phyloP scores from a whole-genome alignment of 306 rosid genomes.

The Quercus cerris region DNA sequence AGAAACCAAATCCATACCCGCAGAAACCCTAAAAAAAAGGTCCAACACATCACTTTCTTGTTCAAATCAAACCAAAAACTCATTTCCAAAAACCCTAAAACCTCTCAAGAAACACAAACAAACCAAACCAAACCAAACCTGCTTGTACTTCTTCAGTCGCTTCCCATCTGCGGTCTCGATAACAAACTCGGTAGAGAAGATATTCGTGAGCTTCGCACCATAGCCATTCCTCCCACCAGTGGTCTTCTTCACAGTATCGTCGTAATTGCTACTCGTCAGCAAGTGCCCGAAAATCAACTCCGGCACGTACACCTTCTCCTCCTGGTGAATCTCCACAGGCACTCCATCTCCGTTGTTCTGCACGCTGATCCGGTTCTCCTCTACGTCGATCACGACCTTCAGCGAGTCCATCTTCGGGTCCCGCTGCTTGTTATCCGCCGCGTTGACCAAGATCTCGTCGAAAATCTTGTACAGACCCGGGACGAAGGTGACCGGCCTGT shows the following conservation, averaged over 20 bases:
- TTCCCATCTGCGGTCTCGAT: slow-evolving; percentile 92
- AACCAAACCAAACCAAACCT: slow-evolving; percentile 36
- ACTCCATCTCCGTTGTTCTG: slow-evolving; percentile 86
- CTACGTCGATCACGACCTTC: slow-evolving; percentile 63
- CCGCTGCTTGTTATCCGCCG: slow-evolving; percentile 94
- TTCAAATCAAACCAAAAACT: too few species aligned
- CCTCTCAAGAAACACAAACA: background rate
- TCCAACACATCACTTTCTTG: too few species aligned
- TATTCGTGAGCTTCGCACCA: slow-evolving; percentile 93
- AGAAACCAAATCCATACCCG: too few species aligned
- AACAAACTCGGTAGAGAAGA: slow-evolving; percentile 78
- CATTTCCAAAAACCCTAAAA: background rate
- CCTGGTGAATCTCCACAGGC: slow-evolving; percentile 90
- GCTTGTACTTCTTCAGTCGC: slow-evolving; percentile 83
- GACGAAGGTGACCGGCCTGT: slow-evolving; percentile 68
- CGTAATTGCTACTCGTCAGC: slow-evolving; percentile 85
- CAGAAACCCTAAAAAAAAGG: too few species aligned
- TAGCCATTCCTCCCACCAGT: slow-evolving; percentile 94
- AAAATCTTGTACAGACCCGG: slow-evolving; percentile 95
- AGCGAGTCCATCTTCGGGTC: slow-evolving; percentile 72
- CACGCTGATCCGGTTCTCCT: slow-evolving; percentile 48
- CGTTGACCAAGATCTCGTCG: slow-evolving; percentile 91
- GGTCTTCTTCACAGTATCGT: slow-evolving; percentile 78
- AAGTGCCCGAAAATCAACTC: slow-evolving; percentile 90
- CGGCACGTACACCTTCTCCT: slow-evolving; percentile 90